phyloP scores from a whole-genome alignment of 23 red algal species.

The Gracilaria caudata region DNA sequence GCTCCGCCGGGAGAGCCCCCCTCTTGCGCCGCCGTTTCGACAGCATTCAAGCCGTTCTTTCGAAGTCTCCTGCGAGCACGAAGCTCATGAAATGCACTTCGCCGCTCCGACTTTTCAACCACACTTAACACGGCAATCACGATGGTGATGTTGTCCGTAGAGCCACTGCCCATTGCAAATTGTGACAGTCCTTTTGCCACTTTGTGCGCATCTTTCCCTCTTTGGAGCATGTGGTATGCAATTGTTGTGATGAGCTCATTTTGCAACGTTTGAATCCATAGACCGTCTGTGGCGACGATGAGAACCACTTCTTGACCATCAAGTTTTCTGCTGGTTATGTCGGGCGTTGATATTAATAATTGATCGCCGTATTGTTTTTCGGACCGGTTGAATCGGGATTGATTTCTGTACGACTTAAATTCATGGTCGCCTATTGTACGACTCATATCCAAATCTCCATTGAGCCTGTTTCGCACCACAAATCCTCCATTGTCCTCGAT shows the following conservation, averaged over 20 bases:
- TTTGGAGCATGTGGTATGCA: constrained; percentile 44
- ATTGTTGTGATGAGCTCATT: constrained; percentile 7
- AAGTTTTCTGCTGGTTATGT: constrained; percentile 38
- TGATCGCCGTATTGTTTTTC: background rate
- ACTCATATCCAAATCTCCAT: constrained; percentile 75
- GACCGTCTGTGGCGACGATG: constrained; percentile 82
- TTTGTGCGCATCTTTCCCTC: constrained; percentile 15
- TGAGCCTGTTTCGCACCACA: constrained; percentile 45
- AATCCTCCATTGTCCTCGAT: constrained; percentile 59
- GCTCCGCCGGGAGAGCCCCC: background rate
- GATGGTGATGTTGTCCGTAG: constrained; percentile 78
- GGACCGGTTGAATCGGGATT: background rate
- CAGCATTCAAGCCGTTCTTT: background rate
- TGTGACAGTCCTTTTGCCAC: constrained; percentile 60
- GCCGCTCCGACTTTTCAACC: background rate
- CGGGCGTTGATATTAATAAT: constrained; percentile 52
- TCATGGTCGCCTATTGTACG: constrained; percentile 81
- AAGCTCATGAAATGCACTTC: background rate
- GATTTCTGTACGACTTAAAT: constrained; percentile 45
- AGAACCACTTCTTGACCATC: constrained; percentile 37
- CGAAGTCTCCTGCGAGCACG: background rate
- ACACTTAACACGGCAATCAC: constrained; percentile 33
- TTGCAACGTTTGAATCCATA: constrained; percentile 57
- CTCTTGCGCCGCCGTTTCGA: background rate
- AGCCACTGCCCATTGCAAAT: constrained; percentile 63